Conservation (phyloP, 2,329 filamentous ascomycete genomes). For the Chrysoporthe deuterocubensis region DNA sequence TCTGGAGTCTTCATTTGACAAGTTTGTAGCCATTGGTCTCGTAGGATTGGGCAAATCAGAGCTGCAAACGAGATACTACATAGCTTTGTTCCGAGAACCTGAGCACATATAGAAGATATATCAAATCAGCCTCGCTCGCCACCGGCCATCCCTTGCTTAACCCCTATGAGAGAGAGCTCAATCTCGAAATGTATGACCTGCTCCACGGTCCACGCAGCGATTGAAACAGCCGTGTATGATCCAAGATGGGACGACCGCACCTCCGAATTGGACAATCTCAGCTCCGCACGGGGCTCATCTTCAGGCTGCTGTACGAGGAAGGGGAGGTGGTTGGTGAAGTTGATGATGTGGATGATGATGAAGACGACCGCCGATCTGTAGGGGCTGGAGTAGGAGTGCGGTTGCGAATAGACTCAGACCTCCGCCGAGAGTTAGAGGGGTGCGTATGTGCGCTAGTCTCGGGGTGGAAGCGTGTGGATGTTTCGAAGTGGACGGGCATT, state of each 20-base stretch:
- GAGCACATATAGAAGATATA: background rate
- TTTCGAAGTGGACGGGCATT: slow-evolving; percentile 28
- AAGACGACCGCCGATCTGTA: slow-evolving; percentile 19
- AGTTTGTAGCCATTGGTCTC: no score
- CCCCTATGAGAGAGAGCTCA: background rate
- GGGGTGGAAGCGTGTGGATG: slow-evolving; percentile 25
- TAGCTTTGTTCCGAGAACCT: background rate
- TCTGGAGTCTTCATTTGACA: no score
- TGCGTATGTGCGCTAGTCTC: slow-evolving; percentile 24
- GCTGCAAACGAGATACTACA: background rate
- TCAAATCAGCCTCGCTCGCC: background rate
- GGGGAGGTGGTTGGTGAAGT: background rate
- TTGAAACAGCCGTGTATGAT: no score
- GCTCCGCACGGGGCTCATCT: slow-evolving; percentile 18
- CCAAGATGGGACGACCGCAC: background rate
- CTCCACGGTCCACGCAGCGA: no score
- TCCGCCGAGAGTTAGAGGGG: slow-evolving; percentile 17
- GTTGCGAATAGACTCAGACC: slow-evolving; percentile 23
- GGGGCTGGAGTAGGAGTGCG: slow-evolving; percentile 23
- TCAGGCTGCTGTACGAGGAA: slow-evolving; percentile 10
- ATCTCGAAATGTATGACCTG: no score
- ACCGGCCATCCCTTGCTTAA: background rate
- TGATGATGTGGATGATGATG: slow-evolving; percentile 20
- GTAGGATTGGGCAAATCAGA: no score
- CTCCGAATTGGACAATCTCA: background rate